Conservation (phyloP, 495 filamentous ascomycete species). For the Haplographium delicatum region DNA sequence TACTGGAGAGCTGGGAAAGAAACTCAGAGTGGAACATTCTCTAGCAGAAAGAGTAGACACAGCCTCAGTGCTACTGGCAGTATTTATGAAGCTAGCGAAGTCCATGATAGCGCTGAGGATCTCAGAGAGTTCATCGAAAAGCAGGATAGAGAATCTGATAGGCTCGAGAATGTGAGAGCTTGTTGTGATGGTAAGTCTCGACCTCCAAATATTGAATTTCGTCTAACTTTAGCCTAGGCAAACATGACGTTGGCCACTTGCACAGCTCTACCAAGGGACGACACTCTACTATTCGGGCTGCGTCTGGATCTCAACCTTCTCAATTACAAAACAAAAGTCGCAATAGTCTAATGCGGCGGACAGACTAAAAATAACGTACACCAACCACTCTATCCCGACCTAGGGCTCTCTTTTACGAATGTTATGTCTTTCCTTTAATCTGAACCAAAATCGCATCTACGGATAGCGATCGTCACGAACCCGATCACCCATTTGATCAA, state of each 20-base stretch:
- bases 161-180: conserved; percentile 89
- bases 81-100: conserved; percentile 65
- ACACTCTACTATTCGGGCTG: conserved; percentile 4
- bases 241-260: conserved; percentile 63
- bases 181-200: conserved; percentile 84
- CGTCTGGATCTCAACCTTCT: conserved; percentile 4
- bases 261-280: conserved; percentile 37
- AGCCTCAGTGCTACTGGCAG: conserved; percentile 30
- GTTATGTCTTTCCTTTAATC: conserved; percentile 11
- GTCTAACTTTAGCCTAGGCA: conserved; percentile 45
- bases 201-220: neutral
- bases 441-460: conserved; percentile 12
- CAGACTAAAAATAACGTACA: conserved; percentile 9
- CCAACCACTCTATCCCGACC: neutral
- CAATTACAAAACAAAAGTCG: conserved; percentile 8
- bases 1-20: conserved; percentile 23
- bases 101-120: conserved; percentile 75
- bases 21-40: conserved; percentile 13
- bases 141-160: conserved; percentile 67
- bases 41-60: conserved; percentile 21
- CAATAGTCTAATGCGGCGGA: conserved; percentile 16
- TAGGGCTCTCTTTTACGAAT: conserved; percentile 10
- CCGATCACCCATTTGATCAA: conserved; percentile 3
- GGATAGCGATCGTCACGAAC: conserved; percentile 6
- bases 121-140: conserved; percentile 66